phyloP scores from a whole-genome alignment of 352 stramenopile genomes.

The Phytophthora ohioensis region DNA sequence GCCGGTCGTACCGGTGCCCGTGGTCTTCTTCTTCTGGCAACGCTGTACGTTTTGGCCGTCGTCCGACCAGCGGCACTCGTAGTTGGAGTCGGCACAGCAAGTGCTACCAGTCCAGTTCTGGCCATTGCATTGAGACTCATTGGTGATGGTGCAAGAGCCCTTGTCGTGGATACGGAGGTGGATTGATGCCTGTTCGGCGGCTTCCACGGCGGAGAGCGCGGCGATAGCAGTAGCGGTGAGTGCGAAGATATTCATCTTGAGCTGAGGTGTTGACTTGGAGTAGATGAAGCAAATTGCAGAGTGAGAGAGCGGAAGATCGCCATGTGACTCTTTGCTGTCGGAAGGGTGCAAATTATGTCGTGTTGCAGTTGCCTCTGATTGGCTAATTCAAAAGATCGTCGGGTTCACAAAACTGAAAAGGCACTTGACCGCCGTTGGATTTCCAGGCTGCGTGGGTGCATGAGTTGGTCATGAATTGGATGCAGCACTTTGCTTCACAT shows the following conservation, averaged over 20 bases:
- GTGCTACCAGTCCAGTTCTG: constrained; percentile 49
- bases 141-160: constrained; percentile 39
- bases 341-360: constrained; percentile 8
- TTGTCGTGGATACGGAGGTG: constrained; percentile 31
- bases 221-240: constrained; percentile 4
- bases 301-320: constrained; percentile 19
- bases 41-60: constrained; percentile 43
- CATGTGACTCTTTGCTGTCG: neutral
- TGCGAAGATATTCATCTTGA: constrained; percentile 27
- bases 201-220: constrained; percentile 12
- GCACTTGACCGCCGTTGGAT: no score
- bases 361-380: constrained; percentile 1
- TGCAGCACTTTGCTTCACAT: no score
- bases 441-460: no score
- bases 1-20: constrained; percentile 11
- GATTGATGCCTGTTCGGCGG: constrained; percentile 15
- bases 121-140: constrained; percentile 46
- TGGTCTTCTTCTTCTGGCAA: constrained; percentile 36
- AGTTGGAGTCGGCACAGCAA: constrained; percentile 43
- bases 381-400: no score
- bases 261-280: constrained; percentile 15
- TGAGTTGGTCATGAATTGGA: no score
- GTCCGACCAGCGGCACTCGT: constrained; percentile 48
- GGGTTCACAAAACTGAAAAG: no score
- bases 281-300: constrained; percentile 19